Conservation (phyloP, 305 asterid genomes). For the Nicotiana rustica region DNA sequence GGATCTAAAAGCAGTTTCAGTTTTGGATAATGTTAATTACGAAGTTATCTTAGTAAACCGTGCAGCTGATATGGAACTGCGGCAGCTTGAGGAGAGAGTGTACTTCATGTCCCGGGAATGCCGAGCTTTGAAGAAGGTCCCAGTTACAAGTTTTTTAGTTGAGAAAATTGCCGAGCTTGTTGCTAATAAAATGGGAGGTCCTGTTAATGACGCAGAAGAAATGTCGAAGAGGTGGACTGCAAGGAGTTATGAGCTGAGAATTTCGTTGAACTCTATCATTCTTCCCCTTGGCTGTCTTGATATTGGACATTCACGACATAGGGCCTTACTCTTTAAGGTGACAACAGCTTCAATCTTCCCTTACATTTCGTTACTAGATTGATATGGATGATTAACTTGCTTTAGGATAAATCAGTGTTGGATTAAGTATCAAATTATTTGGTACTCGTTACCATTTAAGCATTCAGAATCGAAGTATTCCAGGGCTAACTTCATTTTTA, state of each 20-base stretch:
- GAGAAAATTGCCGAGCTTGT: constrained; percentile 83
- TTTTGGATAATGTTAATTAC: constrained; percentile 62
- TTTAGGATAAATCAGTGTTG: neutral
- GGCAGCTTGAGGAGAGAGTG: constrained; percentile 85
- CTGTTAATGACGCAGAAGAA: constrained; percentile 89
- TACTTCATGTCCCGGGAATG: constrained; percentile 62
- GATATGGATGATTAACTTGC: constrained; percentile 27
- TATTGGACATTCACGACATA: constrained; percentile 97
- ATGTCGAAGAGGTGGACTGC: constrained; percentile 80
- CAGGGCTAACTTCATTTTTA: neutral
- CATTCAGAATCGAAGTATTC: neutral
- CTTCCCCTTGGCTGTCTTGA: constrained; percentile 95
- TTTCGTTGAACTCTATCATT: constrained; percentile 56
- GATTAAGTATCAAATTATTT: constrained; percentile 29
- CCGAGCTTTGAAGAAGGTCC: constrained; percentile 56
- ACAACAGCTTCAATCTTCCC: constrained; percentile 44
- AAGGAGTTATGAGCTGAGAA: constrained; percentile 72
- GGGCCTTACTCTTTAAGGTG: constrained; percentile 98
- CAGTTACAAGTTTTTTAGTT: constrained; percentile 63
- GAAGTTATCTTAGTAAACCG: constrained; percentile 90
- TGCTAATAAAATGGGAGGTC: constrained; percentile 90
- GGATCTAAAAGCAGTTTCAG: constrained; percentile 75
- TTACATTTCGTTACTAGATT: constrained; percentile 32
- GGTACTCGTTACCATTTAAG: constrained; percentile 19
- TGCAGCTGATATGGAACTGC: constrained; percentile 67